Base-by-base conservation (phyloP, 2,329 filamentous ascomycete species). In the Penicillium vulpinum region DNA sequence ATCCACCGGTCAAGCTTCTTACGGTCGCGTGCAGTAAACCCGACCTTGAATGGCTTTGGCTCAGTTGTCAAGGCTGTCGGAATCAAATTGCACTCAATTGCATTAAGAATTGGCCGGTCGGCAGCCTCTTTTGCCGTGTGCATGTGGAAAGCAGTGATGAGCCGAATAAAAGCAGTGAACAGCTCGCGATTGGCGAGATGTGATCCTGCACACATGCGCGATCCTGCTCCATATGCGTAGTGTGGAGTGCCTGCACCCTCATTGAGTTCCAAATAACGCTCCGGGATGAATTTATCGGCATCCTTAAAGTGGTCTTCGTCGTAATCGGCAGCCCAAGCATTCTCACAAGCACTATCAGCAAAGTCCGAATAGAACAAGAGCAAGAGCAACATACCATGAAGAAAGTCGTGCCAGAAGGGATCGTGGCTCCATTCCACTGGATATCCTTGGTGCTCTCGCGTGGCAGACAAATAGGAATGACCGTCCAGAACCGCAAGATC, bases 391-490 rank as follows among this genome's bases (percentile, higher is more conserved):
- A 43, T 68, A 83, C 82, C 88, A 93, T 88, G 74, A 92, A 91
- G 64, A 93, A 91, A 2, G 87, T 90, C 0, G 88, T 92, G 1
- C 88, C 88, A 0, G 88, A 82, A 0, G 90, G 90, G 36, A 94
- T 89, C 1, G 81, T 76, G 0, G 85, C 78, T 16, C 84, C 84
- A 24, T 89, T 79, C 75, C 87, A 92, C 4, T 82, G 78, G 54
- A 93, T 89, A 59, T 89, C 86, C 63, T 87, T 89, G 69, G 89
- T 88, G 59, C 81, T 88, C 16, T 85, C 85, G 4, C 90, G 80
- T 0, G 90, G 90, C 0, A 94, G 80, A 65, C 86, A 91, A 64
- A 94, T 88, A 2, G 89, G 88, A 61, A 92, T 89, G 29, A 93
- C 89, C 2, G 86, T 88, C 83, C 87, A 93, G 78, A 85, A 93